Evolutionary conservation across 352 stramenopile species (phyloP).

Genomic region (Pythium sukuiense): DNA sequence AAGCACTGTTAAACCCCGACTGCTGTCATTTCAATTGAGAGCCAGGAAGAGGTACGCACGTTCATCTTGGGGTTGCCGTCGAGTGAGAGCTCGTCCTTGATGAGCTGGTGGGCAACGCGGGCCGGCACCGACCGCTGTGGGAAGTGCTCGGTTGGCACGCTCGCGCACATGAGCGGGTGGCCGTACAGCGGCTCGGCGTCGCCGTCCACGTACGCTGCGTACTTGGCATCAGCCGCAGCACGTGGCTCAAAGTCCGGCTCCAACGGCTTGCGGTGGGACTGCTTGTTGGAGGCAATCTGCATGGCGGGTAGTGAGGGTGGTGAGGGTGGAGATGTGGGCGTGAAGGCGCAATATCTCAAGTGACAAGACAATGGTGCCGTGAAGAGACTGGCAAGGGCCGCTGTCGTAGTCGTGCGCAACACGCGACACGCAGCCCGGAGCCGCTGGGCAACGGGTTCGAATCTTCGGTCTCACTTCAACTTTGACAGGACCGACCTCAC

Average conservation of each 20-base stretch:
- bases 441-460: background rate
- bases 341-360: background rate
- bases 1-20: background rate
- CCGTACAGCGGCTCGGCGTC: constrained; percentile 74
- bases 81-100: constrained; percentile 88
- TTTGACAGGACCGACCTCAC: background rate
- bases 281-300: constrained; percentile 20
- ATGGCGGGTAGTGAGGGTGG: constrained; percentile 1
- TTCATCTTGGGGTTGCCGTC: constrained; percentile 92
- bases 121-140: constrained; percentile 68
- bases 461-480: background rate
- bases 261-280: background rate
- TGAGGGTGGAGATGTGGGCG: background rate
- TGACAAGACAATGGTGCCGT: background rate
- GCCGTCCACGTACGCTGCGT: constrained; percentile 25
- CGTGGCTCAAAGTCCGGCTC: constrained; percentile 17
- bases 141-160: constrained; percentile 61
- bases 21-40: background rate
- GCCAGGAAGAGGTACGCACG: constrained; percentile 27
- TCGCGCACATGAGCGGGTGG: constrained; percentile 79
- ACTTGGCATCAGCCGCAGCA: constrained; percentile 18
- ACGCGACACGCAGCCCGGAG: background rate
- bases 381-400: background rate
- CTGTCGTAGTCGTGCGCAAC: background rate
- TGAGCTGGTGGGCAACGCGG: constrained; percentile 83